Evolutionary conservation across 1,284 basidiomycete species (phyloP).

Genomic region (Boletus mariae): DNA sequence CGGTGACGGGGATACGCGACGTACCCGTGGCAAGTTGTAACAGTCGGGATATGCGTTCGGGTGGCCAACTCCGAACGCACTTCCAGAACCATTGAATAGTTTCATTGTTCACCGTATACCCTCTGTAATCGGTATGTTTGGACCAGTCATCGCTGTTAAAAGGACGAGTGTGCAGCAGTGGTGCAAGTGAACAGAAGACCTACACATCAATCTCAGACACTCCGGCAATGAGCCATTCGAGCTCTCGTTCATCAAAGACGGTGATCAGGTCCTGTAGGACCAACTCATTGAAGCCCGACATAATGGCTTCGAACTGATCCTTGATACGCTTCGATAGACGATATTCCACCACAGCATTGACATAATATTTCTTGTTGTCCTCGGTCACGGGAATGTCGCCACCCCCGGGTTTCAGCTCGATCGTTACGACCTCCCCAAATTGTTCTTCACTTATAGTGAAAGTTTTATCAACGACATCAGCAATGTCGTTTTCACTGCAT

Average conservation of each 20-base stretch:
- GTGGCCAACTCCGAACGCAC: constrained; percentile 87
- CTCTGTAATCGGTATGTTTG: constrained; percentile 73
- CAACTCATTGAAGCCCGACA: constrained; percentile 91
- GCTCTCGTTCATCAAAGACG: constrained; percentile 92
- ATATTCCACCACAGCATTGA: constrained; percentile 86
- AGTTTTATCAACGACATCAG: constrained; percentile 85
- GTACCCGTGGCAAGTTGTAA: constrained; percentile 93
- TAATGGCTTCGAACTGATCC: constrained; percentile 95
- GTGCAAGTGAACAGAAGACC: constrained; percentile 29
- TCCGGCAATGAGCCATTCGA: constrained; percentile 89
- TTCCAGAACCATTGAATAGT: constrained; percentile 99
- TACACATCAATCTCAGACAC: constrained; percentile 95
- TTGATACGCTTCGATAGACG: constrained; percentile 88
- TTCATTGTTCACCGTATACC: constrained; percentile 73
- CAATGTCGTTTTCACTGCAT: constrained; percentile 80
- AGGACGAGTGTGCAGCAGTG: constrained; percentile 2
- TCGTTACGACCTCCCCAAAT: constrained; percentile 90
- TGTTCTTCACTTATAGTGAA: constrained; percentile 91
- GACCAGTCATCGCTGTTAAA: constrained; percentile 65
- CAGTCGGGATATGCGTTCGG: constrained; percentile 87
- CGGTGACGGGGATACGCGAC: constrained; percentile 87
- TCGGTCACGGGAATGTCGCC: constrained; percentile 81
- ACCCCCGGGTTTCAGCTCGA: constrained; percentile 83
- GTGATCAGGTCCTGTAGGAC: constrained; percentile 92
- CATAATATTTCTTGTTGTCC: constrained; percentile 95